These are phyloP conservation scores for Exsudoporus floridanus DNA, from an alignment of 1,284 basidiomycete genomes.

Conservation along the genomic window DNA sequence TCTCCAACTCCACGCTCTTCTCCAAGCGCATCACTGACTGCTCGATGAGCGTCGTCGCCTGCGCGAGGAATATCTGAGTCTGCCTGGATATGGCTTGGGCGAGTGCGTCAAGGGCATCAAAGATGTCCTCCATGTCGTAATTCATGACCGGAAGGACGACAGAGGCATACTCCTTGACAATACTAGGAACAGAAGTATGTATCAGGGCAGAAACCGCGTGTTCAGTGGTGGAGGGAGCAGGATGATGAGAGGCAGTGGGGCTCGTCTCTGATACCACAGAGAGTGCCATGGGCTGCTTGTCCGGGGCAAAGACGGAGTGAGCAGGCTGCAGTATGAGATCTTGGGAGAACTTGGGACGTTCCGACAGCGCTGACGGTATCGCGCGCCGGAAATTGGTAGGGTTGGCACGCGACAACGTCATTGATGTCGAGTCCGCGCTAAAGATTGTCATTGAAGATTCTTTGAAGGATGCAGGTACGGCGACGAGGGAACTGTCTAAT, in stretches of 20 bases:
- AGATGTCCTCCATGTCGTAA: constrained; percentile 55
- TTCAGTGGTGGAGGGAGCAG: constrained; percentile 11
- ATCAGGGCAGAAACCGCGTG: constrained; percentile 35
- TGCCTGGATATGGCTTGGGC: constrained; percentile 47
- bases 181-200: constrained; percentile 26
- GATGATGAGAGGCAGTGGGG: constrained; percentile 4
- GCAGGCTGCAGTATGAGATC: constrained; percentile 44
- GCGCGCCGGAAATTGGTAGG: constrained; percentile 23
- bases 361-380: constrained; percentile 34
- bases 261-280: constrained; percentile 27
- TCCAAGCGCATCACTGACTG: constrained; percentile 46
- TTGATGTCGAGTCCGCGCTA: constrained; percentile 31
- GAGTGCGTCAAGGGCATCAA: constrained; percentile 62
- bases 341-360: constrained; percentile 35
- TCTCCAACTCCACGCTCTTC: constrained; percentile 26
- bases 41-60: constrained; percentile 45
- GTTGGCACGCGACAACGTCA: constrained; percentile 18
- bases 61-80: constrained; percentile 36
- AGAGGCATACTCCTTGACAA: constrained; percentile 50
- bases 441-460: constrained; percentile 59
- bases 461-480: constrained; percentile 48
- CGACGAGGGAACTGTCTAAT: constrained; percentile 28
- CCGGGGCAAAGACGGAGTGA: constrained; percentile 27
- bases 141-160: constrained; percentile 44
- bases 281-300: constrained; percentile 34